Percentiles rank a stretch among this genome's conserved stretches.
phyloP scores from a whole-genome alignment of 1,284 basidiomycete species.

The Anthracocystis panici-leucophaei region DNA sequence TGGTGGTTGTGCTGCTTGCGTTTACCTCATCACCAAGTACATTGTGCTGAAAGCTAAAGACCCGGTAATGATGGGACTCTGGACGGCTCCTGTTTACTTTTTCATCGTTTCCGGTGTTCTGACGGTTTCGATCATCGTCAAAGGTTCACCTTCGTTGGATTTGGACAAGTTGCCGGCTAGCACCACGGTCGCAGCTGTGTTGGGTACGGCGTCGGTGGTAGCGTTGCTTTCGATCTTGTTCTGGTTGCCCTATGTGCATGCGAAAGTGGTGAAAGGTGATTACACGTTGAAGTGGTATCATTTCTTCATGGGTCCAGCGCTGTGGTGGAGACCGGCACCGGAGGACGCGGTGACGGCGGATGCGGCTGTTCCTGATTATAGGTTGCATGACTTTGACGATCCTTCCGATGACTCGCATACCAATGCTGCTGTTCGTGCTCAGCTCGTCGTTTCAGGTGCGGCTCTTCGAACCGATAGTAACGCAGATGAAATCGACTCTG shows the following conservation, averaged over 20 bases:
- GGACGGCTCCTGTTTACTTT: slow-evolving; percentile 44
- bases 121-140: slow-evolving; percentile 47
- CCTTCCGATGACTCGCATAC: slow-evolving; percentile 3
- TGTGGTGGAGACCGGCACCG: slow-evolving; percentile 36
- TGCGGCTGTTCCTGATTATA: slow-evolving; percentile 42
- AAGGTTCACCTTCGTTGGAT: slow-evolving; percentile 50
- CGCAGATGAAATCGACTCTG: slow-evolving; percentile 14
- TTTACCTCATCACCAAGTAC: slow-evolving; percentile 51
- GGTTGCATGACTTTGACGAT: slow-evolving; percentile 30
- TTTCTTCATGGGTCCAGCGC: slow-evolving; percentile 49
- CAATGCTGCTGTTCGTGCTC: slow-evolving; percentile 20
- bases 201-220: slow-evolving; percentile 42
- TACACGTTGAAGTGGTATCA: slow-evolving; percentile 51
- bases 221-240: slow-evolving; percentile 39
- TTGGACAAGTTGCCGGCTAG: slow-evolving; percentile 40
- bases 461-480: slow-evolving; percentile 5
- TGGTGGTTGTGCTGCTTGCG: slow-evolving; percentile 37
- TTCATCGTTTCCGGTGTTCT: slow-evolving; percentile 39
- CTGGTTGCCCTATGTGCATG: slow-evolving; percentile 50
- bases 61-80: slow-evolving; percentile 39
- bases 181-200: slow-evolving; percentile 26
- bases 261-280: slow-evolving; percentile 46
- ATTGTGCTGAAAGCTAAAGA: slow-evolving; percentile 34
- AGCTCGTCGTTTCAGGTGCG: slow-evolving; percentile 19
- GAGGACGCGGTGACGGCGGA: slow-evolving; percentile 41